These are phyloP conservation scores for Penicillium malachiteum DNA, from an alignment of 495 filamentous ascomycete genomes.

Conservation along the genomic window DNA sequence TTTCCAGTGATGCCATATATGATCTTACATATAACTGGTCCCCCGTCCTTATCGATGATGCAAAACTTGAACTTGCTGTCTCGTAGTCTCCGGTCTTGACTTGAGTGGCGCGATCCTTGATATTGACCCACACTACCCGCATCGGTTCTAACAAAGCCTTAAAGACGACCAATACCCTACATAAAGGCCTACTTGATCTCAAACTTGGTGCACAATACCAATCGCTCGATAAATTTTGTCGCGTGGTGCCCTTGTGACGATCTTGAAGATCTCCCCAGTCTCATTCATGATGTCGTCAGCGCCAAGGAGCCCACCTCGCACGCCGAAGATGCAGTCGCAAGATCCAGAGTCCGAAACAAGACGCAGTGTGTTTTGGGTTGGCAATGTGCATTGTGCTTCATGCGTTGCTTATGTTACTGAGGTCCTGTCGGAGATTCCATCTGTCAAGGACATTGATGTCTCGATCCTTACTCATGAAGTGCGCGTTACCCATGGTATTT, in stretches of 20 bases:
- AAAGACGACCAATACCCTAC: not conserved
- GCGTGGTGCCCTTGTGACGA: no score
- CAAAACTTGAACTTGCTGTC: constrained; percentile 1
- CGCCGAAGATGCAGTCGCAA: constrained; percentile 10
- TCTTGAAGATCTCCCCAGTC: not conserved
- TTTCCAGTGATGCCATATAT: constrained; percentile 4
- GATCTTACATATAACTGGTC: constrained; percentile 4
- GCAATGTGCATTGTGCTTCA: constrained; percentile 55
- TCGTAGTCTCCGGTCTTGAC: constrained; percentile 7
- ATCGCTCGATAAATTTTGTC: no score
- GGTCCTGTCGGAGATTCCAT: constrained; percentile 34
- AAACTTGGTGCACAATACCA: no score
- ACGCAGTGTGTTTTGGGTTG: constrained; percentile 44
- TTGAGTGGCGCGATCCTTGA: constrained; percentile 5
- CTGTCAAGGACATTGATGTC: constrained; percentile 40
- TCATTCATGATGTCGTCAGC: constrained; percentile 12
- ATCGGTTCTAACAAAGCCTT: not conserved
- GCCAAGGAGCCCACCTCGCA: constrained; percentile 5
- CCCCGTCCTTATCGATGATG: constrained; percentile 9
- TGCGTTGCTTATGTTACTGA: constrained; percentile 50
- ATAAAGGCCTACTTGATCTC: not conserved
- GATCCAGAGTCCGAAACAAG: constrained; percentile 2
- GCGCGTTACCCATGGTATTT: constrained; percentile 35
- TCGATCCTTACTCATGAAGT: constrained; percentile 48
- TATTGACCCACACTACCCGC: constrained; percentile 10